Base-by-base conservation (phyloP, 768 basidiomycete species). In the Pulveroboletus sp. region DNA sequence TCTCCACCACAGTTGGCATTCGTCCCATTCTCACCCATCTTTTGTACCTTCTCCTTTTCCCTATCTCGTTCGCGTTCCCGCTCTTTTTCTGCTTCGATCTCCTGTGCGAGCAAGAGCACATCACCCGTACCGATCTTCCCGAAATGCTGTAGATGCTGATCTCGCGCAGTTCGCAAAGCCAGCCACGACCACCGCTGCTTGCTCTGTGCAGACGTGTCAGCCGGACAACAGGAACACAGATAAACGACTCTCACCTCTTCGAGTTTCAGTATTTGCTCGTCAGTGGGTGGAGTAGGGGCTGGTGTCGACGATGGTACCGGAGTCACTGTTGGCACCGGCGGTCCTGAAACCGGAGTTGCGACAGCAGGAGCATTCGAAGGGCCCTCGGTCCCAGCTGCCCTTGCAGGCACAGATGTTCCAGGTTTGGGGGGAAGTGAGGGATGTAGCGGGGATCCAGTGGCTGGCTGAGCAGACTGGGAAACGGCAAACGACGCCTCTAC, bases 111-210 rank as follows among this genome's bases (percentile, higher is more conserved):
- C 15, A 73, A 57, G 43, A 76, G 76, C 52, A 93, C 71, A 53
- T 92, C 88, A 8, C 87, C 89, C 6, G 81, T 82, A 15, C 86
- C 88, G 52, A 91, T 90, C 71, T 81, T 85, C n/a, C 82, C 78
- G 56, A 93, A 92, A 57, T 89, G 82, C 54, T 83, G 80, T 36
- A 91, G 64, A 65, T 91, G 72, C 51, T 77, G 76, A 56, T 88
- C 83, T 33, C 89, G 84, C 47, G 86, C 81, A 37, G 80, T 77
- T 17, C 90, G 85, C 51, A 93, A 76, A 8, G 85, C 86, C 15
- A 91, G 76, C 90, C 91, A 93, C 6, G 87, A 73, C 76, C 82
- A 81, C 3, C 86, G 79, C 53, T 83, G 78, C 58, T 89, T 88
- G 67, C 81, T 83, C 90, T 91, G 60, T 17, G 51, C 39, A 57